phyloP scores from a whole-genome alignment of 192 early-diverging fungal genomes.

The Phycomyces blakesleeanus region DNA sequence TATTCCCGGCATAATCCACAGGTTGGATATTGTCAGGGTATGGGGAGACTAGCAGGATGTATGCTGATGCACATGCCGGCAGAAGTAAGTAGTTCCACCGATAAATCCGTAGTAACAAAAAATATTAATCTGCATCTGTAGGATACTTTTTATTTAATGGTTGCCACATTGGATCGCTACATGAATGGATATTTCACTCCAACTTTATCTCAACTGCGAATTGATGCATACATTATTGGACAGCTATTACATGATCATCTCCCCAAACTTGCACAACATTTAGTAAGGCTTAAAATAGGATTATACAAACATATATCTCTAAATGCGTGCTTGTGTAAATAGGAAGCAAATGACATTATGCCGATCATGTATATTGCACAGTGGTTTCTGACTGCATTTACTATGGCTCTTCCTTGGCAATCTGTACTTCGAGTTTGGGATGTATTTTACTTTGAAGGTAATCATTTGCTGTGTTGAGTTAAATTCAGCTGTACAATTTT shows the following conservation, averaged over 20 bases:
- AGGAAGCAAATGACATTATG: constrained; percentile 65
- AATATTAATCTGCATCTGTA: constrained; percentile 28
- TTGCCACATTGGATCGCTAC: constrained; percentile 66
- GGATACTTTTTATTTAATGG: constrained; percentile 88
- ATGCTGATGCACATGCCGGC: constrained; percentile 83
- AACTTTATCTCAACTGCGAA: constrained; percentile 66
- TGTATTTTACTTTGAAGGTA: constrained; percentile 80
- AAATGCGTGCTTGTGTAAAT: not conserved
- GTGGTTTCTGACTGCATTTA: constrained; percentile 94
- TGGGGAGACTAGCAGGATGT: constrained; percentile 89
- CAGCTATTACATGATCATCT: constrained; percentile 65
- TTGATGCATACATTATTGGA: constrained; percentile 84
- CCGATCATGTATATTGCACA: constrained; percentile 90
- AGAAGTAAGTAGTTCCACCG: constrained; percentile 31
- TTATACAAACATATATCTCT: not conserved
- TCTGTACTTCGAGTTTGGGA: constrained; percentile 90
- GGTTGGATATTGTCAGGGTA: constrained; percentile 95
- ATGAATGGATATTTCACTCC: constrained; percentile 79
- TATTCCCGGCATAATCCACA: constrained; percentile 84
- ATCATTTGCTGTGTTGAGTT: not conserved
- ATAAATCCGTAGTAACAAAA: not conserved
- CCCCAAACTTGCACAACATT: constrained; percentile 61
- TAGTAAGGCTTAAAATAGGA: constrained; percentile 40
- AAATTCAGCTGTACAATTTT: too few species aligned
- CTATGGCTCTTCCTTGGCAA: constrained; percentile 82